These are phyloP conservation scores for Pestalotiopsis sp. DNA, from an alignment of 2,329 filamentous ascomycete species.

Conservation along the genomic window DNA sequence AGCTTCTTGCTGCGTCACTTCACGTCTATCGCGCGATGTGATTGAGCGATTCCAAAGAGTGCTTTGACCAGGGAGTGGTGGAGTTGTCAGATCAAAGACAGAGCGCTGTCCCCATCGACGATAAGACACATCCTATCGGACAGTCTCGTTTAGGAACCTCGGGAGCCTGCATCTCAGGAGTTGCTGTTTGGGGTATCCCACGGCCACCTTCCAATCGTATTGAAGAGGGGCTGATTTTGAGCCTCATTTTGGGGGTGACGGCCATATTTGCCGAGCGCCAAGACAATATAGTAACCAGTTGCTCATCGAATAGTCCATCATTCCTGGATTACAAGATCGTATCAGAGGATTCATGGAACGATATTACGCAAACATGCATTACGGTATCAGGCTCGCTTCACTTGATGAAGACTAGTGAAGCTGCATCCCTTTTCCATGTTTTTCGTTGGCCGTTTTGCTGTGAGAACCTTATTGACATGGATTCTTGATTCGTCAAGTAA, in stretches of 20 bases:
- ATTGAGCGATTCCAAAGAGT: neutral
- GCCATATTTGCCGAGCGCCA: neutral
- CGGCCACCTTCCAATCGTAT: neutral
- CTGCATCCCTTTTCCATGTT: too few species aligned
- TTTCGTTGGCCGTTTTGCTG: too few species aligned
- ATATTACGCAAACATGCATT: neutral
- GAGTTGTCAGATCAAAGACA: neutral
- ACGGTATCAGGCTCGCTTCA: too few species aligned
- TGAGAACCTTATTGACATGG: too few species aligned
- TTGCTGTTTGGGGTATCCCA: neutral
- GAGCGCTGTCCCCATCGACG: neutral
- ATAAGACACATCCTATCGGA: neutral
- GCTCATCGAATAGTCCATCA: neutral
- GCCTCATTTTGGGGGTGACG: neutral
- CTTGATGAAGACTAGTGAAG: too few species aligned
- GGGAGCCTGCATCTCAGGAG: neutral
- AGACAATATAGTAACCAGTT: neutral
- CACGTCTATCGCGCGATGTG: neutral
- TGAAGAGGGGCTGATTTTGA: neutral
- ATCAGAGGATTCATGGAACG: neutral
- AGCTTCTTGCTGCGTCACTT: neutral
- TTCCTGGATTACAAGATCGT: neutral
- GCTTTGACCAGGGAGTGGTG: neutral
- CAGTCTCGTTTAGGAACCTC: neutral
- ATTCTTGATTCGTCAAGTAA: neutral